phyloP scores from a whole-genome alignment of 192 early-diverging fungal species.

The Entomortierella parvispora region DNA sequence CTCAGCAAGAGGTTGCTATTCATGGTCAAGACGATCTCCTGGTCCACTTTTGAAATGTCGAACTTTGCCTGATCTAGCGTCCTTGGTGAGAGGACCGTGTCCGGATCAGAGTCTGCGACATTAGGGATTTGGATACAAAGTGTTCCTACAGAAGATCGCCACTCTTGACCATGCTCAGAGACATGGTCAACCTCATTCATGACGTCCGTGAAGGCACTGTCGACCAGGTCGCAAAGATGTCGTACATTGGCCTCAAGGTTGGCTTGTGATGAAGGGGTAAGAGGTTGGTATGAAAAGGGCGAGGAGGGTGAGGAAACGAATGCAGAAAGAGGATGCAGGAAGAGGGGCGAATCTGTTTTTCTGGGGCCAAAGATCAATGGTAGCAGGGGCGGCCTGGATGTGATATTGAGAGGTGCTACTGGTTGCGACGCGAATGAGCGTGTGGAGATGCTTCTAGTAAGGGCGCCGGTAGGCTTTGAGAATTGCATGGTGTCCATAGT shows the following conservation, averaged over 20 bases:
- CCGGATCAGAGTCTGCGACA: no score
- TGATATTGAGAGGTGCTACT: constrained; percentile 32
- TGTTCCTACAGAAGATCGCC: no score
- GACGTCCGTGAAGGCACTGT: constrained; percentile 14
- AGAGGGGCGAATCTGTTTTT: not conserved
- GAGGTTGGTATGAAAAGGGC: not conserved
- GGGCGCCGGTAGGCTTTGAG: not conserved
- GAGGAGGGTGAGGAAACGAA: not conserved
- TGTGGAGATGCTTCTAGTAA: not conserved
- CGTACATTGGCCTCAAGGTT: constrained; percentile 30
- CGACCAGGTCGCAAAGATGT: constrained; percentile 40
- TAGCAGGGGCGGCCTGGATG: not conserved
- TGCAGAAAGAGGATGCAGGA: no score
- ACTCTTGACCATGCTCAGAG: no score
- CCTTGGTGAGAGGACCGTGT: constrained; percentile 15
- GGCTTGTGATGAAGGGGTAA: not conserved
- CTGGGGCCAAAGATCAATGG: not conserved
- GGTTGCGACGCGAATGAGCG: not conserved
- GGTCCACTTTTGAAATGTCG: constrained; percentile 23
- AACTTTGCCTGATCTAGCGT: constrained; percentile 6
- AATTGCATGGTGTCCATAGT: not conserved
- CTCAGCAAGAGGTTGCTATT: constrained; percentile 27
- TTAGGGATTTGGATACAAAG: no score
- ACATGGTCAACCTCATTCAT: not conserved
- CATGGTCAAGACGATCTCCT: constrained; percentile 11